These are phyloP conservation scores for Candida andamanensis DNA, from an alignment of 805 yeast species.

Conservation along the genomic window DNA sequence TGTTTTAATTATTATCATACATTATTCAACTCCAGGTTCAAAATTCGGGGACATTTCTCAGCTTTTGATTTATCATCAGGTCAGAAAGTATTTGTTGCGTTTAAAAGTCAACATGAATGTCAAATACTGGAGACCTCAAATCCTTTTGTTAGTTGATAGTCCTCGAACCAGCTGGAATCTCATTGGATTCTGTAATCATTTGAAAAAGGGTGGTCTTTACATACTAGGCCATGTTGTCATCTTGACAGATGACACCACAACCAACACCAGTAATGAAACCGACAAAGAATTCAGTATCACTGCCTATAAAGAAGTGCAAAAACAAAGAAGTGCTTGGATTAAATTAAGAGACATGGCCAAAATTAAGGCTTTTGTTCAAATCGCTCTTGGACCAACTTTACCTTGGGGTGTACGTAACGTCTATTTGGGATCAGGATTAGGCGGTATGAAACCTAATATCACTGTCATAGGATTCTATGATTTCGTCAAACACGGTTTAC, in stretches of 20 bases:
- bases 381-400: constrained; percentile 79
- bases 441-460: constrained; percentile 96
- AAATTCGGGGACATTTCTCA: constrained; percentile 99
- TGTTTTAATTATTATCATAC: constrained; percentile 70
- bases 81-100: constrained; percentile 79
- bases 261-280: constrained; percentile 38
- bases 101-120: constrained; percentile 83
- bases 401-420: constrained; percentile 96
- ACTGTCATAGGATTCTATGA: constrained; percentile 90
- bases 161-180: constrained; percentile 91
- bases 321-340: constrained; percentile 78
- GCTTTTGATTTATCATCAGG: constrained; percentile 91
- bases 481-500: constrained; percentile 39
- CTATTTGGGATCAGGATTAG: constrained; percentile 90
- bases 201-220: constrained; percentile 93
- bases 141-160: constrained; percentile 79
- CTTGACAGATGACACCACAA: constrained; percentile 34
- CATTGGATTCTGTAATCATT: constrained; percentile 86
- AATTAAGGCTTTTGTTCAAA: constrained; percentile 91
- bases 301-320: constrained; percentile 62
- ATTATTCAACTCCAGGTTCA: constrained; percentile 88
- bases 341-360: constrained; percentile 71
- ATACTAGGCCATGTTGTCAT: constrained; percentile 89
- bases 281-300: constrained; percentile 29
- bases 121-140: constrained; percentile 98